phyloP scores from a whole-genome alignment of 2,329 filamentous ascomycete species.

The Dothideomycetes sp. region DNA sequence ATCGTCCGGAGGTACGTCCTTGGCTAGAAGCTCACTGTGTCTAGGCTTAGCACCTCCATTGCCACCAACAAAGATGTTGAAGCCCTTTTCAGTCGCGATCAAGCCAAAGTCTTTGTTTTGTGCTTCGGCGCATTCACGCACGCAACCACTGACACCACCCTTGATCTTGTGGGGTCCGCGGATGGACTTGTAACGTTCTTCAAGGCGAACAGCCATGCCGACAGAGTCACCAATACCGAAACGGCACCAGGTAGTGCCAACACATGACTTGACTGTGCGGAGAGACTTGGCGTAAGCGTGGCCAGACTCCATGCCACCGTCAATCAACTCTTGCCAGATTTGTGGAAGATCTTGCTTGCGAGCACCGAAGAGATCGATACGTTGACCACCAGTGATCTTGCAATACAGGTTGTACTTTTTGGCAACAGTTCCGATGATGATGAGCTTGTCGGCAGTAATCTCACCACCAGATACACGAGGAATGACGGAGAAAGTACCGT shows the following conservation, averaged over 20 bases:
- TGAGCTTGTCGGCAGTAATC: slow-evolving; percentile 77
- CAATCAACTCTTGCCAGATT: slow-evolving; percentile 74
- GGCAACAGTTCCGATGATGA: slow-evolving; percentile 74
- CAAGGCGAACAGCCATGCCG: slow-evolving; percentile 77
- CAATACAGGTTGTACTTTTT: slow-evolving; percentile 78
- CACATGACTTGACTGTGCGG: slow-evolving; percentile 83
- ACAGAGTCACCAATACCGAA: slow-evolving; percentile 86
- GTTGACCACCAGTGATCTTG: slow-evolving; percentile 86
- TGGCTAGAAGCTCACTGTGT: slow-evolving; percentile 74
- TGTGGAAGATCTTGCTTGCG: slow-evolving; percentile 74
- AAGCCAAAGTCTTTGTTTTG: slow-evolving; percentile 91
- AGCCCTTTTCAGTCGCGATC: slow-evolving; percentile 86
- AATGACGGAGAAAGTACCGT: slow-evolving; percentile 83
- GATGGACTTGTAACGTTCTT: slow-evolving; percentile 87
- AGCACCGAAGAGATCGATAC: slow-evolving; percentile 88
- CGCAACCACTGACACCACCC: slow-evolving; percentile 79
- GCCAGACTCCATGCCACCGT: slow-evolving; percentile 81
- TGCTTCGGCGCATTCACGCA: slow-evolving; percentile 86
- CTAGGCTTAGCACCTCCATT: slow-evolving; percentile 81
- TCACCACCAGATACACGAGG: slow-evolving; percentile 77
- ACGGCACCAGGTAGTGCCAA: slow-evolving; percentile 84
- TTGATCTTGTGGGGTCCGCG: slow-evolving; percentile 87
- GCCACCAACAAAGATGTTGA: slow-evolving; percentile 84
- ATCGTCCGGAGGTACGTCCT: slow-evolving; percentile 74
- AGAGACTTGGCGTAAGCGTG: slow-evolving; percentile 87